Base-by-base conservation (phyloP, 2,329 filamentous ascomycete species). In the Aspergillus persii region DNA sequence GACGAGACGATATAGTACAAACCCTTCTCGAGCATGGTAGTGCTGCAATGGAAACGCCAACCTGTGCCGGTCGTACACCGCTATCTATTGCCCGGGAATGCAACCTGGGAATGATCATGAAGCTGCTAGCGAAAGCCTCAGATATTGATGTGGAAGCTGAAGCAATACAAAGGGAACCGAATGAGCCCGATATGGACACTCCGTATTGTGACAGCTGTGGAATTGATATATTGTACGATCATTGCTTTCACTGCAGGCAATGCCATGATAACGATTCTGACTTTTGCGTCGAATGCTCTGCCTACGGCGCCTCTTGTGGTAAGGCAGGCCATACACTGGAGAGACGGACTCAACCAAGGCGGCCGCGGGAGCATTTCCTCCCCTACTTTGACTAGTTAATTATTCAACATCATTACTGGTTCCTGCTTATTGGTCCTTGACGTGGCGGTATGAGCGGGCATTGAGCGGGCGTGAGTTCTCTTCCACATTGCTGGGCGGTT, bases 1-100 rank as follows among this genome's bases (percentile, higher is more conserved):
- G 31, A 5, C 53, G 54, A 30, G 48, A 39, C 7, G 53, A 55
- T 30, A 48, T 59, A 7, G 57, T 56, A 3, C 11, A 29, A 23
- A 11, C 27, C 9, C 57, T 59, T 23, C 48, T 59, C 5, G 18
- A 12, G 3, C n/a, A 39, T 4, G 57, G 57, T 18, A 59, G 57
- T 49, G 29, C 29, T 6, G 53, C 53, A 9, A 52, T 53, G 12
- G 27, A 53, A 4, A 52, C 53, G 2, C 29, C 48, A 29, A 52
- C 53, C 3, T 31, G 12, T 8, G 53, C 57, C 3, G 29, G 12
- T 3, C 39, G 53, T 4, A 59, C 53, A 7, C 48, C 57, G 1
- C 12, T 46, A 12, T 56, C 53, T 4, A 33, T 59, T 11, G 48
- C 48, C 15, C 36, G 39, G 8, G 53, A 31, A 9, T 41, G 48